Evolutionary conservation across 2,329 filamentous ascomycete genomes (phyloP).

Genomic region (Colletotrichum orchidophilum): DNA sequence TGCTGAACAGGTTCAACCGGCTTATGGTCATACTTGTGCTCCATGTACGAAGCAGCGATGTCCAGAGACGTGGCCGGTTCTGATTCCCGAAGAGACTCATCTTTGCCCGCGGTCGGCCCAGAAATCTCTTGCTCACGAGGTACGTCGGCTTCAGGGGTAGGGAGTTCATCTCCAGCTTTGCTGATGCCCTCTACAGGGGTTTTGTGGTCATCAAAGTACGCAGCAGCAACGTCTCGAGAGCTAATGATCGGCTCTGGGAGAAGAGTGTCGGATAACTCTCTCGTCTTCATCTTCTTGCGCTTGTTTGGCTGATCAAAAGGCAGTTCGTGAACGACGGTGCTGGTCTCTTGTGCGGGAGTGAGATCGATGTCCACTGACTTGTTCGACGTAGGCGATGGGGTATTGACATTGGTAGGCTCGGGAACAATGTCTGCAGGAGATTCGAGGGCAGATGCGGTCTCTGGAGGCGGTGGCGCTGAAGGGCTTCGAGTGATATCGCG

Average conservation of each 20-base stretch:
- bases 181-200: not conserved
- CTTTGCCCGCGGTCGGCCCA: not conserved
- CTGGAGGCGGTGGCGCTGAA: conserved; percentile 3
- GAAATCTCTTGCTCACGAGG: conserved; percentile 1
- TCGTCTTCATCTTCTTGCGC: conserved; percentile 47
- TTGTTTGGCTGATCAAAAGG: conserved; percentile 47
- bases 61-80: conserved; percentile 34
- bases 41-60: conserved; percentile 38
- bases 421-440: not conserved
- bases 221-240: conserved; percentile 38
- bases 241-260: conserved; percentile 39
- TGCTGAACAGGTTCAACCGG: not conserved
- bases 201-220: conserved; percentile 31
- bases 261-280: conserved; percentile 38
- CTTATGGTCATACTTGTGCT: conserved; percentile 12
- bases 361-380: conserved; percentile 39
- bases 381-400: conserved; percentile 30
- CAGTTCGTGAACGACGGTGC: conserved; percentile 47
- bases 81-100: not conserved
- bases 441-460: not conserved
- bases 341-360: conserved; percentile 46
- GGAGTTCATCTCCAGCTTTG: not conserved
- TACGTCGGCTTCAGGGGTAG: not conserved
- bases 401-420: not conserved
- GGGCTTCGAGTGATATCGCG: conserved; percentile 6